Base-by-base conservation (phyloP, 2,329 filamentous ascomycete species). In the Rugonectria rugulosa region DNA sequence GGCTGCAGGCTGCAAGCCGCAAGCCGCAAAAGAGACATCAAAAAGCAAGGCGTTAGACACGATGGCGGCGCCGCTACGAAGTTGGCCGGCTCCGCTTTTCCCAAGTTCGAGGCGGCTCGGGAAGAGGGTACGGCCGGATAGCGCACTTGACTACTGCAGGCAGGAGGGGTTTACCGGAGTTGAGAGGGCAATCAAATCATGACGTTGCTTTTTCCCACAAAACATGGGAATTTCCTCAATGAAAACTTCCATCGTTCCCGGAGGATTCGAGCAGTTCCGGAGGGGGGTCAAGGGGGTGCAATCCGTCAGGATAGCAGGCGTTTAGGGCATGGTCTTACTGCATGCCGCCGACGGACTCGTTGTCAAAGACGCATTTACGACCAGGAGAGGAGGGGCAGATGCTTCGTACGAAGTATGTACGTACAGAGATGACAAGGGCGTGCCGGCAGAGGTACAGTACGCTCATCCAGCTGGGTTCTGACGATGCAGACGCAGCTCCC, bases 241-340 rank as follows among this genome's bases (percentile, higher is more conserved):
- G 29, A 52, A 57, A 53, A 42, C 51, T 51, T 45, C 32, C 31
- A 50, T 43, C 19, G 37, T 37, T 34, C 21, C 14, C 17, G n/a
- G 20, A 40, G 32, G 34, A 27, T 17, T 24, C 34, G 41, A 50
- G 40, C 17, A 38, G n/a, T n/a, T n/a, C n/a, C n/a, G n/a, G 17
- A 37, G 29, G 52, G 44, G 43, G 41, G 49, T 49, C 32, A 50
- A 50, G 24, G 47, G 50, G 43, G 61, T 59, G 56, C 53, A 17
- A 52, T 53, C 50, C 43, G 47, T 23, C 57, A 53, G 38, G 51
- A 46, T 54, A 49, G 44, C 34, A 55, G n/a, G n/a, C n/a, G n/a
- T n/a, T 66, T 66, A 66, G 64, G 64, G 64, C 64, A 66, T 61
- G 58, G 60, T 60, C 57, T 31, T 26, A 31, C 40, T 53, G 47